Evolutionary conservation across 495 filamentous ascomycete genomes (phyloP).

Genomic region (Xylaria telfairii): DNA sequence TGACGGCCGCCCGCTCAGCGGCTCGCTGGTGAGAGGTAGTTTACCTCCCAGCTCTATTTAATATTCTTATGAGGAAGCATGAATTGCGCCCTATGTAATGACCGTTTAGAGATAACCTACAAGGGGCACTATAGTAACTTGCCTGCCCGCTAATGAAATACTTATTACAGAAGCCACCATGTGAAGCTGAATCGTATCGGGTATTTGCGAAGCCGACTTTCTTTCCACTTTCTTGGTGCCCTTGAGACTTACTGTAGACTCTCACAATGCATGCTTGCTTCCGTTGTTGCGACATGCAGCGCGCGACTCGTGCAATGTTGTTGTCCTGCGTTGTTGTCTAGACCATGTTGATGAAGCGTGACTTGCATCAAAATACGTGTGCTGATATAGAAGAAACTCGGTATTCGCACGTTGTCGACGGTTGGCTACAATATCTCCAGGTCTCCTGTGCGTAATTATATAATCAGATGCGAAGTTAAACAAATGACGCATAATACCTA

Average conservation of each 20-base stretch:
- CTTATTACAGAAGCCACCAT: background rate
- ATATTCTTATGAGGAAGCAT: background rate
- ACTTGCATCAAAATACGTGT: slow-evolving; percentile 6
- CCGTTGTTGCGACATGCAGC: background rate
- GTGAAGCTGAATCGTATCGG: background rate
- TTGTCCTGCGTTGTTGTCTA: background rate
- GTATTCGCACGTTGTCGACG: background rate
- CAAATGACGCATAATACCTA: slow-evolving; percentile 1
- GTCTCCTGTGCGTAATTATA: slow-evolving; percentile 8
- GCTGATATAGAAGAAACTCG: background rate
- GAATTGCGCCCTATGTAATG: background rate
- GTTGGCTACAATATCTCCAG: background rate
- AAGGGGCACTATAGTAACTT: background rate
- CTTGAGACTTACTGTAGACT: background rate
- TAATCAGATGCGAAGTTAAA: background rate
- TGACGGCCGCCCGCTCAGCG: background rate
- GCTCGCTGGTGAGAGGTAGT: background rate
- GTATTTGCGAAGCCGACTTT: background rate
- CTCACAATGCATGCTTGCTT: background rate
- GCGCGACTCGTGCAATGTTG: slow-evolving; percentile 8
- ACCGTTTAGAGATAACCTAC: background rate
- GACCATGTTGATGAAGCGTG: background rate
- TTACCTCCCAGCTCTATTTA: background rate
- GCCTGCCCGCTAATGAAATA: slow-evolving; percentile 14
- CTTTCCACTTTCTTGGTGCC: background rate